Base-by-base conservation (phyloP, 2,329 filamentous ascomycete genomes). In the Neofusicoccum ribis region DNA sequence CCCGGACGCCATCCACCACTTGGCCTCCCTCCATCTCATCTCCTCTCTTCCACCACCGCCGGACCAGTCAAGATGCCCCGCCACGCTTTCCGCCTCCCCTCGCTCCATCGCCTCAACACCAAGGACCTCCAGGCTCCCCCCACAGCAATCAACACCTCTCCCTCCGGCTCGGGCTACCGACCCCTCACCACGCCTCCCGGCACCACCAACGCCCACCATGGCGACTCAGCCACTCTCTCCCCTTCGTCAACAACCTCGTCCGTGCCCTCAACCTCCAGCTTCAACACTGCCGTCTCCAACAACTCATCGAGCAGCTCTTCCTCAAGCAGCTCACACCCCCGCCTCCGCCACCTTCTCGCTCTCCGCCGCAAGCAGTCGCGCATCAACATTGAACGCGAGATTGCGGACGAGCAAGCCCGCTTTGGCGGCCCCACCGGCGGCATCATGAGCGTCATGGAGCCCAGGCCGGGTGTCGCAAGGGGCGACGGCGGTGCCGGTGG, bases 401-500 rank as follows among this genome's bases (percentile, higher is more conserved):
- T 77, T 69, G 71, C 74, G 49, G 72, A 74, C 69, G 76, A 78
- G 69, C 66, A 66, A 43, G 68, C 69, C 23, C 61, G 73, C 3
- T 78, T 76, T 49, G 70, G 69, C 23, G 66, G 69, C 41, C 73
- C 74, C 63, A 54, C 76, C 1, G 52, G 52, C 43, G 43, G 63
- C 15, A 15, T 59, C 3, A n/a, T 64, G 43, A 39, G 23, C 34
- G 43, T 64, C 12, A 50, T 78, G 3, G 76, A 78, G 70, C 76
- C 76, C 0, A 31, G 76, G 62, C 61, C 50, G 31, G 61, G 61
- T 4, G 61, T 64, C 12, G 56, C 56, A 14, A 27, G 39, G 50
- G 67, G 43, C 11, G 59, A 43, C n/a, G 65, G 65, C 1, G 67
- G 69, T 1, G 60, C 60, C 0, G 69, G 69, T 7, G 72, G 71